Percentiles rank a stretch among this genome's conserved stretches.
These are phyloP conservation scores for Chionographis japonica DNA, from an alignment of 106 monocot species.

Conservation along the genomic window DNA sequence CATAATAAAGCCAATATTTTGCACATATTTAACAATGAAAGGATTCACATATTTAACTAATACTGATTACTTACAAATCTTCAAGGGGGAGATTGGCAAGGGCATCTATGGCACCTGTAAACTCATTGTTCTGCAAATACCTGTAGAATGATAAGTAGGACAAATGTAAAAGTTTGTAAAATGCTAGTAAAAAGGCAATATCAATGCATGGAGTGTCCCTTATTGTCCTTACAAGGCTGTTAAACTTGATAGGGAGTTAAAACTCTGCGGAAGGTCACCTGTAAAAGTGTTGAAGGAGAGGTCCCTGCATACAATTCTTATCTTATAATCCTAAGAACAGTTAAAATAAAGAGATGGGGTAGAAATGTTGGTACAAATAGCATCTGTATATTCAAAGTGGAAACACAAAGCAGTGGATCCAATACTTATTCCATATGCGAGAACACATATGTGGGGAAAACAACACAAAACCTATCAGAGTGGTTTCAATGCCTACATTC, in stretches of 20 bases:
- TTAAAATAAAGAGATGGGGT: not conserved
- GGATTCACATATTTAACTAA: not conserved
- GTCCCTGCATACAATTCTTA: constrained; percentile 39
- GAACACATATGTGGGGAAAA: too few relatives aligned
- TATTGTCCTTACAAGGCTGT: constrained; percentile 40
- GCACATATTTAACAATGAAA: not conserved
- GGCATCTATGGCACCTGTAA: constrained; percentile 68
- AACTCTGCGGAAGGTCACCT: constrained; percentile 61
- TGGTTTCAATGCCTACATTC: too few relatives aligned
- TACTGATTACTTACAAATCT: constrained; percentile 53
- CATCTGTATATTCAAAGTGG: not conserved
- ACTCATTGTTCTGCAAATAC: constrained; percentile 77
- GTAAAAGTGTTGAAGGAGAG: constrained; percentile 61
- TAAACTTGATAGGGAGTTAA: constrained; percentile 46
- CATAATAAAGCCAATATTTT: constrained; percentile 2
- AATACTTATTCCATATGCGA: too few relatives aligned
- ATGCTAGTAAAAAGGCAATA: not conserved
- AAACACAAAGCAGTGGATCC: too few relatives aligned
- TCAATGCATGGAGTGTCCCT: not conserved
- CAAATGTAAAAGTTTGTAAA: not conserved
- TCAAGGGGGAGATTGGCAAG: constrained; percentile 66
- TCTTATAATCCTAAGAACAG: not conserved
- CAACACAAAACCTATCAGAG: too few relatives aligned
- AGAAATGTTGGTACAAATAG: constrained; percentile 1
- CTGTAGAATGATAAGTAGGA: constrained; percentile 31